Evolutionary conservation across 1,284 basidiomycete species (phyloP), one percentile per base, ranked within the genome.

Genomic region (Ustilago shanxiensis): DNA sequence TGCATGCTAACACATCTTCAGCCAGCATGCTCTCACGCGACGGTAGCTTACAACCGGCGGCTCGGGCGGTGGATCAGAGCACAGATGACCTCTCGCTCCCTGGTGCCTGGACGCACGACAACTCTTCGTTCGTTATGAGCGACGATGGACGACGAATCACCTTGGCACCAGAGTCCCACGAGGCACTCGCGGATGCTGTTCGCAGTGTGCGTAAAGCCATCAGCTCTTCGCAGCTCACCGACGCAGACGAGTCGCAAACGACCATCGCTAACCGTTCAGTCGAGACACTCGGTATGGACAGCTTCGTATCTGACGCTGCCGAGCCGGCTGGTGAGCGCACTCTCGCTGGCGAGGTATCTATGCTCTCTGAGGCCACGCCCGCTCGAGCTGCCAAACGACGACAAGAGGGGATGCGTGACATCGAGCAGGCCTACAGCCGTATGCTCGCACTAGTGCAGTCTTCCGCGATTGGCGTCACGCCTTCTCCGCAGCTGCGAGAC

Each of bases 361-460:
- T 73, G 28, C 35, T 67, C 9, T 77, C 75, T 13, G 75, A 77
- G 51, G 75, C 66, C 2, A 79, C 77, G 5, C 77, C 77, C 3
- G 73, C 67, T 37, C 49, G 58, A 41, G 77, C 73, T 28, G 77
- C 77, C 13, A 57, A 52, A 51, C 55, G 60, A 37, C 69, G 77
- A 44, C 73, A 68, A 51, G 77, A 76, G 52, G 74, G 72, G 7
- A 79, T 79, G 69, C 69, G 77, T 29, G 77, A 79, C 28, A 73
- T 79, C 24, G 77, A 79, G 37, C 69, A 65, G 33, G 69, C 77
- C 5, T 79, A 79, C 66, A 52, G 58, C n/a, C 67, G 77, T n/a
- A 79, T 79, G 77, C 60, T 77, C n/a, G 77, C 72, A 8, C 35
- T 79, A 31, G 77, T 79, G 4, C 69, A 70, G 47, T 73, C 73